Conservation (phyloP, 2,329 filamentous ascomycete genomes). For the Aspergillus viridinutans region DNA sequence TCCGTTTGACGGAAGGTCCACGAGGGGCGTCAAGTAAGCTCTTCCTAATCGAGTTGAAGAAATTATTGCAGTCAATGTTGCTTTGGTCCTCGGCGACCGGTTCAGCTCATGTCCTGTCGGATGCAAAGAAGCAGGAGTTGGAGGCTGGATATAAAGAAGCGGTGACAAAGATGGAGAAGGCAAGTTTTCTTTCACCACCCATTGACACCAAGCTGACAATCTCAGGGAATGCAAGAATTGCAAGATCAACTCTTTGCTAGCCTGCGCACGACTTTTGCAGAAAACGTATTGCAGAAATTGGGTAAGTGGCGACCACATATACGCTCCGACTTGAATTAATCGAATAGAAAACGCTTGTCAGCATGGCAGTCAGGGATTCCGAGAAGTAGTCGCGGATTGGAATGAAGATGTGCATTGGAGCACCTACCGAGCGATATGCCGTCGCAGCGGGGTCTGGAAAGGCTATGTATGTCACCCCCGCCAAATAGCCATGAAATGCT, state of each 20-base stretch:
- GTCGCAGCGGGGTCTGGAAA: slow-evolving; percentile 45
- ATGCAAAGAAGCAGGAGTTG: slow-evolving; percentile 1
- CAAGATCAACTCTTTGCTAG: background rate
- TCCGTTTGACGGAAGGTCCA: slow-evolving; percentile 52
- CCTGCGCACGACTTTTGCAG: background rate
- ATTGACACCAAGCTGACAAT: background rate
- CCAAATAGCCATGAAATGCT: slow-evolving; percentile 11
- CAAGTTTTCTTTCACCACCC: background rate
- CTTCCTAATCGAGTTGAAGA: slow-evolving; percentile 51
- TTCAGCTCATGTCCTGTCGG: background rate
- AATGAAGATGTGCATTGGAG: slow-evolving; percentile 48
- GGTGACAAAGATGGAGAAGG: background rate
- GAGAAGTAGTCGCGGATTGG: slow-evolving; percentile 36
- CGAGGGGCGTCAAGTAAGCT: slow-evolving; percentile 42
- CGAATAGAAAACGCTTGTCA: background rate
- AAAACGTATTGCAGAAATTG: background rate
- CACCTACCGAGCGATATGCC: slow-evolving; percentile 56
- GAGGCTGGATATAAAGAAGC: background rate
- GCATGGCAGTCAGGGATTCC: slow-evolving; percentile 22
- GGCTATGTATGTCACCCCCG: background rate
- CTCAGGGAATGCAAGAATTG: background rate
- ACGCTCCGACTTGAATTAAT: background rate
- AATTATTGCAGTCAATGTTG: slow-evolving; percentile 51
- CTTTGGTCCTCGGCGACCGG: slow-evolving; percentile 42
- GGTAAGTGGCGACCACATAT: background rate